Percentiles rank a stretch among this genome's conserved stretches.
phyloP scores from a whole-genome alignment of 805 yeast genomes.

The Ogataea henricii region DNA sequence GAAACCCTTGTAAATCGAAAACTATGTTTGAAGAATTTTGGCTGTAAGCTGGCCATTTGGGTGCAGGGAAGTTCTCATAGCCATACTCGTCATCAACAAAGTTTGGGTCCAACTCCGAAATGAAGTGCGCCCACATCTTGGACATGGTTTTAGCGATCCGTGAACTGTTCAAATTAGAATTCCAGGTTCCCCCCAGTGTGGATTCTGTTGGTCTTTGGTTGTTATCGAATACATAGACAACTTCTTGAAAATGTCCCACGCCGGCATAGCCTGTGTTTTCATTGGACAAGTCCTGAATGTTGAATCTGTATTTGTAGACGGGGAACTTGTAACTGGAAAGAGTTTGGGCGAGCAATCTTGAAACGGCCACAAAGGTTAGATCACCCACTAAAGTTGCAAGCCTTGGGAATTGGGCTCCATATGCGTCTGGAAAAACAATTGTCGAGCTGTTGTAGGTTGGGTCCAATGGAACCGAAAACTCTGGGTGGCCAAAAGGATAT shows the following conservation, averaged over 20 bases:
- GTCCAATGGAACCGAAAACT: neutral
- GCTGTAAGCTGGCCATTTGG: constrained; percentile 3
- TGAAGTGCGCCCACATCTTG: no score
- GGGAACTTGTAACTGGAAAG: neutral
- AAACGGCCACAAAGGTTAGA: neutral
- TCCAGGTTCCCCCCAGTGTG: neutral
- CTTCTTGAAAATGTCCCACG: constrained; percentile 1
- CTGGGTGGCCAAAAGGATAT: neutral
- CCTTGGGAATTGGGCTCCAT: constrained; percentile 3
- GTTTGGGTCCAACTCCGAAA: constrained; percentile 3
- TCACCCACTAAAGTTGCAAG: neutral
- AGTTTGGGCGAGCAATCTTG: neutral
- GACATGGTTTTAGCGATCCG: constrained; percentile 3
- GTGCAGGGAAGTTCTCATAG: constrained; percentile 2
- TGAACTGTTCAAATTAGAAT: constrained; percentile 1
- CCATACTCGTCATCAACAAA: neutral
- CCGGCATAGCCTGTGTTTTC: neutral
- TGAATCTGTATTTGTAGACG: constrained; percentile 5
- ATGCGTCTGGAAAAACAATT: neutral
- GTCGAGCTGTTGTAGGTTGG: constrained; percentile 1
- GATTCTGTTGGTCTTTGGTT: neutral
- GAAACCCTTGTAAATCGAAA: constrained; percentile 3
- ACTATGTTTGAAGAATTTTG: neutral
- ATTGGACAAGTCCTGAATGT: neutral
- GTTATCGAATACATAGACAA: constrained; percentile 5